Conservation (phyloP, 345 rosid genomes). For the Bruguiera gymnorhiza region DNA sequence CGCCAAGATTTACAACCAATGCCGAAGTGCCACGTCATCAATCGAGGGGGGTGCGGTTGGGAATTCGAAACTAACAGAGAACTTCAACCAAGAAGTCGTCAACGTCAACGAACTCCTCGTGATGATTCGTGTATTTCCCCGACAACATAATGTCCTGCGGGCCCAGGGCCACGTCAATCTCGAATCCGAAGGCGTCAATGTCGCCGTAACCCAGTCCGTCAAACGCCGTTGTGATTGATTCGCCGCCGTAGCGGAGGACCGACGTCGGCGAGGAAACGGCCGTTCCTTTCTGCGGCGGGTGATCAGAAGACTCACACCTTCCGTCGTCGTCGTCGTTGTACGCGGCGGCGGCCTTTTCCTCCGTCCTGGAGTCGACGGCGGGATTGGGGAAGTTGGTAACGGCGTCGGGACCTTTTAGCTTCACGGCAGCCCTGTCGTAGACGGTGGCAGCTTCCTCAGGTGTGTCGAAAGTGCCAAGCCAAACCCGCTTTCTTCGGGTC, state of each 20-base stretch:
- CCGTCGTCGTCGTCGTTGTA: not conserved
- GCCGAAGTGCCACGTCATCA: too few species aligned
- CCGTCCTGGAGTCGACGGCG: slow-evolving; percentile 17
- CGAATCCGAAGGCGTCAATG: slow-evolving; percentile 28
- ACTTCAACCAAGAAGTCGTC: slow-evolving; percentile 35
- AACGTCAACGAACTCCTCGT: slow-evolving; percentile 29
- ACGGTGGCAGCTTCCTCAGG: slow-evolving; percentile 61
- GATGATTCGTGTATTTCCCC: not conserved
- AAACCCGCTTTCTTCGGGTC: slow-evolving; percentile 32
- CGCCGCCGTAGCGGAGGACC: slow-evolving; percentile 27
- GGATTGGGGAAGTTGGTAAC: slow-evolving; percentile 47
- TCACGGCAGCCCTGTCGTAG: slow-evolving; percentile 51
- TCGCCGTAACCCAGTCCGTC: slow-evolving; percentile 12
- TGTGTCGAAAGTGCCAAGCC: slow-evolving; percentile 54
- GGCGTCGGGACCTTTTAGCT: slow-evolving; percentile 46
- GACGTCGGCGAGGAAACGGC: slow-evolving; percentile 38
- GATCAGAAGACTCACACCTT: not conserved
- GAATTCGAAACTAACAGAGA: not conserved
- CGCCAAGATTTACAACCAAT: too few species aligned
- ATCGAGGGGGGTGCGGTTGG: too few species aligned
- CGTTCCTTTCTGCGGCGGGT: not conserved
- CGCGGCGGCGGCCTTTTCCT: not conserved
- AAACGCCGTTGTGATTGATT: not conserved
- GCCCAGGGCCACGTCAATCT: slow-evolving; percentile 16
- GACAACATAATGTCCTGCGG: slow-evolving; percentile 13